Percentiles rank a stretch among this genome's conserved stretches.
Evolutionary conservation across 805 yeast species (phyloP).

Genomic region (Komagataella mondaviorum): DNA sequence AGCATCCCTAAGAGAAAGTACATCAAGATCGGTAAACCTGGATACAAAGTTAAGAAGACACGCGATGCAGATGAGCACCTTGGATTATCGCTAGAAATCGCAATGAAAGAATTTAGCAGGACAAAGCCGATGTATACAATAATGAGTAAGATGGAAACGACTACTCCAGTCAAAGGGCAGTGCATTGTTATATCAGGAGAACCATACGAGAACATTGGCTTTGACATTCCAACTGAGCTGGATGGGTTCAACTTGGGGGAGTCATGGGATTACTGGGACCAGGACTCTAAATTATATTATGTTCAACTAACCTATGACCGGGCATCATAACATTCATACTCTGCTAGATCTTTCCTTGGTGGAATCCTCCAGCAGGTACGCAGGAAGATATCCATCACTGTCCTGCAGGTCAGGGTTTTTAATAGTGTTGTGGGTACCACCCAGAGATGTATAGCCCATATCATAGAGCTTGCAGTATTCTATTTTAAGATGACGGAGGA

Average conservation of each 20-base stretch:
- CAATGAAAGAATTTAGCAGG: constrained; percentile 33
- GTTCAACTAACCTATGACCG: constrained; percentile 48
- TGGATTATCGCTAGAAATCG: constrained; percentile 56
- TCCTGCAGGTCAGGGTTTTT: constrained; percentile 48
- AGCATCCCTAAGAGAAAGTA: constrained; percentile 32
- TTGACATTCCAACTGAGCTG: constrained; percentile 50
- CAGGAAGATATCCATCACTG: constrained; percentile 27
- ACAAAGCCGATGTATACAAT: constrained; percentile 54
- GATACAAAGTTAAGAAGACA: constrained; percentile 52
- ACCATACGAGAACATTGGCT: constrained; percentile 74
- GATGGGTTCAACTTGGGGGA: constrained; percentile 17
- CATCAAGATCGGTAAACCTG: constrained; percentile 62
- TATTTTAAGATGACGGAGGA: constrained; percentile 42
- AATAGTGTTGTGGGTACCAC: constrained; percentile 59
- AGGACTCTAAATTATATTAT: constrained; percentile 52
- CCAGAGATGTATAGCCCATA: constrained; percentile 79
- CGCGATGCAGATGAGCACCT: constrained; percentile 45
- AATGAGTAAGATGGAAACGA: constrained; percentile 61
- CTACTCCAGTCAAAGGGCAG: constrained; percentile 34
- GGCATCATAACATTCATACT: neutral
- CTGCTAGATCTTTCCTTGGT: constrained; percentile 39
- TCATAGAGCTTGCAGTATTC: constrained; percentile 72
- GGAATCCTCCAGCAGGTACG: constrained; percentile 45
- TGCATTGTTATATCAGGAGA: constrained; percentile 76
- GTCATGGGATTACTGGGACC: constrained; percentile 67